Conservation (phyloP, 192 early-diverging fungal genomes). For the Mortierella claussenii region DNA sequence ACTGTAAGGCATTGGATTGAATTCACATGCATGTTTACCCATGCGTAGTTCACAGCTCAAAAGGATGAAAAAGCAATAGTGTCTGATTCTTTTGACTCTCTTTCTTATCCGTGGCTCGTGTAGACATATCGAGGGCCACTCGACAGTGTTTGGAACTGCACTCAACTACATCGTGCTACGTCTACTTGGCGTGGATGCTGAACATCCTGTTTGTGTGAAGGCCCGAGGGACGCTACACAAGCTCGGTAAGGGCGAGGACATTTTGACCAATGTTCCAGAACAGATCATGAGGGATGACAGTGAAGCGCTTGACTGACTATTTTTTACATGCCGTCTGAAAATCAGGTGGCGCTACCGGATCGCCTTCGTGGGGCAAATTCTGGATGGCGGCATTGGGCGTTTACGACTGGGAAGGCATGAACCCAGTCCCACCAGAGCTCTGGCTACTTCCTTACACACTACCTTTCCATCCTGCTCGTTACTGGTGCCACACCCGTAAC, state of each 20-base stretch:
- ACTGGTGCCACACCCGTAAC: slow-evolving; percentile 94
- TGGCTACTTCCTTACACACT: slow-evolving; percentile 85
- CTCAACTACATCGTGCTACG: slow-evolving; percentile 94
- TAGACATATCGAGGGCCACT: slow-evolving; percentile 90
- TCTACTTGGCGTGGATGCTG: slow-evolving; percentile 84
- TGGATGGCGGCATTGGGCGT: slow-evolving; percentile 92
- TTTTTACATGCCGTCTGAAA: not conserved
- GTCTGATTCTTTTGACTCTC: not conserved
- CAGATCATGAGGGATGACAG: too few relatives aligned
- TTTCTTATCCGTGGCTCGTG: not conserved
- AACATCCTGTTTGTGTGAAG: slow-evolving; percentile 87
- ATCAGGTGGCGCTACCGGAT: slow-evolving; percentile 81
- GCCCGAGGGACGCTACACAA: slow-evolving; percentile 86
- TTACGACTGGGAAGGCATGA: slow-evolving; percentile 97
- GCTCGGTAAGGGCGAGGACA: slow-evolving; percentile 78
- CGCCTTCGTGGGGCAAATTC: slow-evolving; percentile 98
- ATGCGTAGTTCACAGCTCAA: too few relatives aligned
- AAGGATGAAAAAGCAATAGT: too few relatives aligned
- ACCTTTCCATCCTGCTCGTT: slow-evolving; percentile 89
- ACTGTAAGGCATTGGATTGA: slow-evolving; percentile 75
- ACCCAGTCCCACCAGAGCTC: slow-evolving; percentile 95
- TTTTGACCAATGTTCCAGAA: too few relatives aligned
- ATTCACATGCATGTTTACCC: too few relatives aligned
- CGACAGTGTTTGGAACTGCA: slow-evolving; percentile 96
- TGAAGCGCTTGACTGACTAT: too few relatives aligned